Evolutionary conservation across 2,329 filamentous ascomycete species (phyloP), one percentile per base, ranked within the genome.

Genomic region (Teratosphaeria destructans): DNA sequence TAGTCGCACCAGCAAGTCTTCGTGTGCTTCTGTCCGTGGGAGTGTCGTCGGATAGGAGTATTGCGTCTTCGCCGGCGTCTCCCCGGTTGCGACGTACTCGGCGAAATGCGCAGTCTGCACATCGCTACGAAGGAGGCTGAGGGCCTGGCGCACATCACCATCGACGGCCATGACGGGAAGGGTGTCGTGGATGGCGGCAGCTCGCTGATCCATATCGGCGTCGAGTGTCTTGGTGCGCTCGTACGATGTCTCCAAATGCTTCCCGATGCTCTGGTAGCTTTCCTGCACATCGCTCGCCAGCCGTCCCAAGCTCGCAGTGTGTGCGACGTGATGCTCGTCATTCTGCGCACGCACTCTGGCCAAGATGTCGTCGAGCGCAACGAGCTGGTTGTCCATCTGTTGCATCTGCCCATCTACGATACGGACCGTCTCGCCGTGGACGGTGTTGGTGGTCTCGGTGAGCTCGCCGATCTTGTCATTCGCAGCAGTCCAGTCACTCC

Each of bases 351-450:
- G 85, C 56, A 95, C 91, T 35, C 89, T 85, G 35, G 86, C 82
- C 47, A 97, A 90, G 67, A 96, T 96, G 65, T 93, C 89, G 68
- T 97, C 93, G 7, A 99, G 81, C 1, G 90, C 89, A 59, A 86
- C 84, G 83, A 99, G 92, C 73, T 97, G 90, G n/a, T 81, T 82
- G 62, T 89, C 87, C 70, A 99, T 87, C 65, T 95, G 89, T 59
- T 83, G 82, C 76, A 95, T 89, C 75, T 99, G 94, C 60, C 88
- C 86, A 68, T 93, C 89, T 12, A 97, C 92, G 60, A 95, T 93
- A 6, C 87, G 86, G 34, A 96, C 85, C 0, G 93, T 96, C 74
- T 95, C 89, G 37, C 88, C 87, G 66, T 99, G 92, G 1, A 97
- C 91, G 2, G 89, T 89, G 66, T 89, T 88, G 0, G 93, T 92